These are phyloP conservation scores for Penicillium polonicum DNA, from an alignment of 2,329 filamentous ascomycete genomes.

Conservation along the genomic window DNA sequence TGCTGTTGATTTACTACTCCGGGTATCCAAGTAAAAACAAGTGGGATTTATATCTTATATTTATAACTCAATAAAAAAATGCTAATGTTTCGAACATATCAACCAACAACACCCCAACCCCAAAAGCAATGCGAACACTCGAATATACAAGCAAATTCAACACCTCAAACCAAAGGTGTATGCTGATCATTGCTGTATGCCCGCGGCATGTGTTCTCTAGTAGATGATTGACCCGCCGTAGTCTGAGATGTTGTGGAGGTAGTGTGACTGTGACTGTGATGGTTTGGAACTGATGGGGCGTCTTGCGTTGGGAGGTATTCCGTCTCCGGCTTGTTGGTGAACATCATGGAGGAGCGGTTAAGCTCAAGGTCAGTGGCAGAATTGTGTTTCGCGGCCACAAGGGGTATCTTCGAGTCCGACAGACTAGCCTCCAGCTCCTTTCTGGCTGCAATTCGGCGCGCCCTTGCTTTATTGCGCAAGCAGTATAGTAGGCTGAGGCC, in stretches of 20 bases:
- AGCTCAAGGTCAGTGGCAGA: background rate
- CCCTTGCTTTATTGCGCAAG: conserved; percentile 4
- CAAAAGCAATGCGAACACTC: background rate
- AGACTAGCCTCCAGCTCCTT: background rate
- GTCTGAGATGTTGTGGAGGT: background rate
- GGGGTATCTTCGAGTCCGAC: background rate
- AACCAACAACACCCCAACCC: background rate
- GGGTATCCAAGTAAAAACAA: too few relatives aligned
- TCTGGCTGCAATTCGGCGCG: conserved; percentile 12
- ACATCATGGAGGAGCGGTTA: conserved; percentile 9
- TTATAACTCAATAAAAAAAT: background rate
- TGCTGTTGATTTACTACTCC: too few relatives aligned
- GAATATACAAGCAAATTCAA: background rate
- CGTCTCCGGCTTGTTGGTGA: conserved; percentile 6
- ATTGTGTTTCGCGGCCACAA: background rate
- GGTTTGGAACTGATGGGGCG: background rate
- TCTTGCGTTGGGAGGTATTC: background rate
- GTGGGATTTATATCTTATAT: background rate
- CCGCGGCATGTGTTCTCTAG: background rate
- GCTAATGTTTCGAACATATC: background rate
- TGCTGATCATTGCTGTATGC: background rate
- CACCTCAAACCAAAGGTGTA: background rate
- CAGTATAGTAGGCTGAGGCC: conserved; percentile 10
- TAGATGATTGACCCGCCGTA: background rate
- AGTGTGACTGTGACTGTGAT: background rate